These are phyloP conservation scores for Boletus reticulatus DNA, from an alignment of 768 basidiomycete genomes.

Conservation along the genomic window DNA sequence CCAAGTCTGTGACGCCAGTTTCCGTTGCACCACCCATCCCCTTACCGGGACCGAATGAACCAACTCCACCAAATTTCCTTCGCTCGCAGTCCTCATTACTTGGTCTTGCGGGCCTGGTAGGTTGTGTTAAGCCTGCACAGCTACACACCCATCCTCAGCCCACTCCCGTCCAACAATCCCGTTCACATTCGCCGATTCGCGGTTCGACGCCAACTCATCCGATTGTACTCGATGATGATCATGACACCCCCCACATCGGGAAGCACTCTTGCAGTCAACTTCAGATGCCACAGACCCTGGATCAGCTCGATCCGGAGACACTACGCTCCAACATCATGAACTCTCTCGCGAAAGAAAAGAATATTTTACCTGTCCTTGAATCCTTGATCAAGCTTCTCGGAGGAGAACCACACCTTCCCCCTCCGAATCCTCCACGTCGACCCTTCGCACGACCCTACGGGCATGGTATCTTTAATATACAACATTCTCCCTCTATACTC, in stretches of 20 bases:
- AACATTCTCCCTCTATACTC: not conserved
- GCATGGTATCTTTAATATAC: constrained; percentile 3
- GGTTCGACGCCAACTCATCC: constrained; percentile 62
- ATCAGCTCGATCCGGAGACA: constrained; percentile 37
- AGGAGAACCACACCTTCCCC: constrained; percentile 31
- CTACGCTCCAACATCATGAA: constrained; percentile 59
- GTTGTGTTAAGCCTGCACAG: constrained; percentile 55
- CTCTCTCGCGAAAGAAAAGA: constrained; percentile 59
- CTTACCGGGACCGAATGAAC: constrained; percentile 60
- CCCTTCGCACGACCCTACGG: constrained; percentile 22
- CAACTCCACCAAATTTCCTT: constrained; percentile 64
- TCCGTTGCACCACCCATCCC: constrained; percentile 54
- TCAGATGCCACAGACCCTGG: constrained; percentile 15
- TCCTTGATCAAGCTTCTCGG: constrained; percentile 56
- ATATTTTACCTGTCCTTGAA: constrained; percentile 64
- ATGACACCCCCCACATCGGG: constrained; percentile 29
- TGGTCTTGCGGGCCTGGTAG: constrained; percentile 70
- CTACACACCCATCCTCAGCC: constrained; percentile 11
- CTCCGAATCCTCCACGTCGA: constrained; percentile 3
- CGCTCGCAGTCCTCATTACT: constrained; percentile 72
- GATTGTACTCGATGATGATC: constrained; percentile 67
- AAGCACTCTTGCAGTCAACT: not conserved
- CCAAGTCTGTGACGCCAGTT: constrained; percentile 43
- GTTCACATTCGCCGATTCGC: constrained; percentile 34
- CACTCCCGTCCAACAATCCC: constrained; percentile 34